Evolutionary conservation across 2,329 filamentous ascomycete genomes (phyloP), one percentile per base, ranked within the genome.

Genomic region (Sporothrix brunneoviolacea): DNA sequence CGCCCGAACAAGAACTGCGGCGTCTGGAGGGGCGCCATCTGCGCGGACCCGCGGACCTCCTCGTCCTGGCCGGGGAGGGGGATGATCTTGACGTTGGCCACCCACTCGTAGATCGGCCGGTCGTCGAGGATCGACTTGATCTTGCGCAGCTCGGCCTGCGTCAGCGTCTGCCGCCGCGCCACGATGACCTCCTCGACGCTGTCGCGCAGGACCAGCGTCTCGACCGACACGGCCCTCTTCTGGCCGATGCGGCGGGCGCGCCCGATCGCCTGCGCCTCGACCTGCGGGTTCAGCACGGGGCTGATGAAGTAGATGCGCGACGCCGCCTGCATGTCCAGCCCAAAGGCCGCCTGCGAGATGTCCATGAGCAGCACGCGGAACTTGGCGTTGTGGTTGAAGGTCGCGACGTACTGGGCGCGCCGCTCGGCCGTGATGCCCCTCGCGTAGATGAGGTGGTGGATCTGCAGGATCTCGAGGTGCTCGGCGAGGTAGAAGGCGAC

Each of bases 241-340:
- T 96, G 91, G 10, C 89, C 90, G 59, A 96, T 94, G 12, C 91
- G 79, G 57, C 94, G 86, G 0, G 87, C 89, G 62, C 91, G 83
- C 54, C 94, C 95, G 55, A 96, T 88, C 0, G 91, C 91, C 65
- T 97, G 91, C 2, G 87, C 89, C 64, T 95, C 88, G 1, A 95
- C 77, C 56, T 87, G 80, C 0, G 89, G 89, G 47, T 91, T 86
- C 63, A 93, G 84, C 12, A 95, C 88, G 0, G 91, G 91, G 56
- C 86, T 91, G 50, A 95, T 77, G 55, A 97, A 96, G 66, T 90
- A 94, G 9, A 97, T 84, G 2, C 91, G 75, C 4, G 86, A 93
- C 1, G 91, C 91, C 10, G 80, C 82, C 46, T 83, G 83, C 65
- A 96, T 82, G 62, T 96, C 91, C 0, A 97, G 74, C 0, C 91